Evolutionary conservation across 148 eudicot genomes (phyloP), one percentile per base, ranked within the genome.

Genomic region (Vaccinium myrtillus): DNA sequence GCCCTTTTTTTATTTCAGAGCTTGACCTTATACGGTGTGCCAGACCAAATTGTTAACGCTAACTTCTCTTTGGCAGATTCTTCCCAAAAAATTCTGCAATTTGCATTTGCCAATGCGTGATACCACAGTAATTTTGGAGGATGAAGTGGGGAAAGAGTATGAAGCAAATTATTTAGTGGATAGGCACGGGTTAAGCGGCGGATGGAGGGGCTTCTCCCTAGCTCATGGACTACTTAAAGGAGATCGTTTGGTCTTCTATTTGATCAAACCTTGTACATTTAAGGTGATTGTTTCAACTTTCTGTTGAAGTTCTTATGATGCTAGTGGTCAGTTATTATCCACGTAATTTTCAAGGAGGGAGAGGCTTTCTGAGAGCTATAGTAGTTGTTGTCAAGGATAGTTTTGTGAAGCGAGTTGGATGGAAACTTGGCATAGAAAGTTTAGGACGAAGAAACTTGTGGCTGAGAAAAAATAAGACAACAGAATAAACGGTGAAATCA

Each of bases 161-260:
- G 81, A 87, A 70, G 84, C 93, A 25, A 88, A 85, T 14, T 91
- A 84, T 86, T 85, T 90, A 11, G 58, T 83, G 36, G 86, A 78
- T 14, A 84, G 93, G 83, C 88, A 91, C 75, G 93, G 93, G 15
- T 77, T 91, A 58, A 91, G 93, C 80, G 93, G 87, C 19, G 93
- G 93, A 59, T 91, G 93, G 93, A 91, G 91, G 79, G 91, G 89
- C 15, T 91, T 91, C 53, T 87, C 93, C 25, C 76, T 89, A 14
- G 86, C 86, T 13, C 93, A 91, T 49, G 70, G 91, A 63, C 69
- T 91, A 78, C 75, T 90, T 7, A 86, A 91, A 81, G 93, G 93
- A 59, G 93, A 91, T 81, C 59, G 86, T 39, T 79, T 91, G 80
- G 82, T 91, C 39, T 91, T 91, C 81, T 88, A 85, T 75, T 75